Percentiles rank a stretch among this genome's conserved stretches.
Evolutionary conservation across 495 filamentous ascomycete genomes (phyloP).

Genomic region (Hypoxylon cercidicola): DNA sequence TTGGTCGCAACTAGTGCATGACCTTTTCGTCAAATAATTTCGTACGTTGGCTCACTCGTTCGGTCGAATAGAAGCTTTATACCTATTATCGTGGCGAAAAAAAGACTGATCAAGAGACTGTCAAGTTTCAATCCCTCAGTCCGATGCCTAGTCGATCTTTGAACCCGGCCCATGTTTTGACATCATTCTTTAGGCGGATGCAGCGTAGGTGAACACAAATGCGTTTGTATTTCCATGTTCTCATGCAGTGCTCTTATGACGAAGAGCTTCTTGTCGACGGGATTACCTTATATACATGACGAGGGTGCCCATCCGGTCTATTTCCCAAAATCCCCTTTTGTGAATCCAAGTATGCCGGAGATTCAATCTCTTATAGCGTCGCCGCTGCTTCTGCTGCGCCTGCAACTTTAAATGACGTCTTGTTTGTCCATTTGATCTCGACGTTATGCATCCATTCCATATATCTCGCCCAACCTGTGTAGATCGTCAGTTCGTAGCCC

Average conservation of each 20-base stretch:
- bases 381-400: conserved; percentile 79
- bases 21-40: background rate
- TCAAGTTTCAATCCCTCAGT: background rate
- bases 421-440: conserved; percentile 63
- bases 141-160: background rate
- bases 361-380: conserved; percentile 63
- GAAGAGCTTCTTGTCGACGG: conserved; percentile 16
- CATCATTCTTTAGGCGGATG: background rate
- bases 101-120: conserved; percentile 9
- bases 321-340: conserved; percentile 13
- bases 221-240: conserved; percentile 3
- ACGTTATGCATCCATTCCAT: conserved; percentile 68
- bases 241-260: background rate
- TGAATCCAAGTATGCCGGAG: conserved; percentile 4
- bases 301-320: conserved; percentile 18
- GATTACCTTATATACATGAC: conserved; percentile 32
- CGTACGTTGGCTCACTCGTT: conserved; percentile 3
- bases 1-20: conserved; percentile 1
- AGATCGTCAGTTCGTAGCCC: conserved; percentile 10
- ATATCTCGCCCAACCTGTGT: conserved; percentile 64
- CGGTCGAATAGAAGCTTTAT: conserved; percentile 8
- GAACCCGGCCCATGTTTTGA: background rate
- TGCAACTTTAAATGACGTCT: conserved; percentile 67
- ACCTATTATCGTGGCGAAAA: conserved; percentile 15
- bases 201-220: background rate